phyloP scores from a whole-genome alignment of 257 asterid genomes.

The Phtheirospermum japonicum region DNA sequence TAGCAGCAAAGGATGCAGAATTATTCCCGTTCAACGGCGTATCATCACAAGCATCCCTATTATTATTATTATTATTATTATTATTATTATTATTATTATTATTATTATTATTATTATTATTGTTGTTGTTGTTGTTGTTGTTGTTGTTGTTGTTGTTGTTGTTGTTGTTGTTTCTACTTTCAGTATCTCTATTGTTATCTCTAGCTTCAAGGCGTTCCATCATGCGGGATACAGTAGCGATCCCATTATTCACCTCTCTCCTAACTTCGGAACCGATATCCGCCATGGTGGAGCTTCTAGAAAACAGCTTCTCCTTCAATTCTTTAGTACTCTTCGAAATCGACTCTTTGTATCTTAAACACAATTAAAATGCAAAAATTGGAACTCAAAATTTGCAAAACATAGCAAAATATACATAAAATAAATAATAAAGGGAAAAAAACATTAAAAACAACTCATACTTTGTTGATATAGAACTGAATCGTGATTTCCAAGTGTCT shows the following conservation, averaged over 20 bases:
- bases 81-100: too few relatives aligned
- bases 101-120: too few relatives aligned
- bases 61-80: too few relatives aligned
- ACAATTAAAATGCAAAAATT: slow-evolving; percentile 15
- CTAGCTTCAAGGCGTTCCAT: slow-evolving; percentile 83
- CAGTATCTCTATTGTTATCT: slow-evolving; percentile 39
- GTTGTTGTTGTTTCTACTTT: too few relatives aligned
- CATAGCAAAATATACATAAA: neutral
- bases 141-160: too few relatives aligned
- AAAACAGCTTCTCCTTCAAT: slow-evolving; percentile 86
- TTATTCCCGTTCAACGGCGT: slow-evolving; percentile 30
- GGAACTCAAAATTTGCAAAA: slow-evolving; percentile 17
- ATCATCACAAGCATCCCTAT: slow-evolving; percentile 29
- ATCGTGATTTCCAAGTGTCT: slow-evolving; percentile 77
- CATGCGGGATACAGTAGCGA: slow-evolving; percentile 81
- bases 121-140: too few relatives aligned
- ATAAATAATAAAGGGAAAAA: neutral
- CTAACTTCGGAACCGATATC: slow-evolving; percentile 73
- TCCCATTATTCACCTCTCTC: slow-evolving; percentile 78
- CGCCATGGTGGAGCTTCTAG: slow-evolving; percentile 72
- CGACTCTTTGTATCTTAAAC: slow-evolving; percentile 75
- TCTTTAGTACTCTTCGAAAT: slow-evolving; percentile 78
- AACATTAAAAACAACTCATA: slow-evolving; percentile 32
- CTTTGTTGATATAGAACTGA: slow-evolving; percentile 74
- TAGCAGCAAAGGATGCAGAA: slow-evolving; percentile 49